Percentiles rank a stretch among this genome's conserved stretches.
Evolutionary conservation across 306 rosid species (phyloP).

Genomic region (Dalbergia oliveri): DNA sequence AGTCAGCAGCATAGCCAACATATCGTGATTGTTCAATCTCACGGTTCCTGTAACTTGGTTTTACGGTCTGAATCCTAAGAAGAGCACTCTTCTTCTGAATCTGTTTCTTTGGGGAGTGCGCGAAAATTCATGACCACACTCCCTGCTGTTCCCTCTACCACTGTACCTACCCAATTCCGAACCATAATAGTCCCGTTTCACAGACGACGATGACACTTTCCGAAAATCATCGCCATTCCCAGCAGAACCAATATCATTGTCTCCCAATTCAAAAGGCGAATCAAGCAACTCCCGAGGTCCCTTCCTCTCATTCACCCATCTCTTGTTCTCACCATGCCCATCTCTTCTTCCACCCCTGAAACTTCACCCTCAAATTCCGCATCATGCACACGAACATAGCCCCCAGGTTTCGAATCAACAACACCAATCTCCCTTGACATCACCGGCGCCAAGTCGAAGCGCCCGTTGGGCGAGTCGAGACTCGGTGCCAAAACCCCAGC

Average conservation of each 20-base stretch:
- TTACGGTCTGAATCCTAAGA: slow-evolving; percentile 74
- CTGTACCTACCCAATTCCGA: slow-evolving; percentile 57
- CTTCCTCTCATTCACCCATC: slow-evolving; percentile 65
- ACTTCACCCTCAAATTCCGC: slow-evolving; percentile 44
- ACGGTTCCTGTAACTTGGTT: slow-evolving; percentile 63
- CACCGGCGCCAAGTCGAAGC: slow-evolving; percentile 24
- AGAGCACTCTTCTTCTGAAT: slow-evolving; percentile 93
- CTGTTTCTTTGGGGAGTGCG: slow-evolving; percentile 80
- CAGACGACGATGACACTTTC: slow-evolving; percentile 2
- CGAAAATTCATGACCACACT: slow-evolving; percentile 56
- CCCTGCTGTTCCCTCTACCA: slow-evolving; percentile 60
- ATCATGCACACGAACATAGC: slow-evolving; percentile 47
- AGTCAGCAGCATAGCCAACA: slow-evolving; percentile 59
- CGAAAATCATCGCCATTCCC: slow-evolving; percentile 44
- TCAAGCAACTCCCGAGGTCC: slow-evolving; percentile 55
- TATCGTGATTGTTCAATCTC: slow-evolving; percentile 65
- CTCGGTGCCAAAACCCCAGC: slow-evolving; percentile 34
- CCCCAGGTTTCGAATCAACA: slow-evolving; percentile 35
- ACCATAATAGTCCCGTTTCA: slow-evolving; percentile 60
- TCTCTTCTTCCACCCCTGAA: slow-evolving; percentile 49
- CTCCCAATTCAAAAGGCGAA: slow-evolving; percentile 51
- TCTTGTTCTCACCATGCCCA: slow-evolving; percentile 51
- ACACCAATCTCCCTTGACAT: slow-evolving; percentile 38
- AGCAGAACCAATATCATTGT: slow-evolving; percentile 46
- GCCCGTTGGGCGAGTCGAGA: slow-evolving; percentile 8